phyloP scores from a whole-genome alignment of 768 basidiomycete species.

The Boletus rubroflammeus region DNA sequence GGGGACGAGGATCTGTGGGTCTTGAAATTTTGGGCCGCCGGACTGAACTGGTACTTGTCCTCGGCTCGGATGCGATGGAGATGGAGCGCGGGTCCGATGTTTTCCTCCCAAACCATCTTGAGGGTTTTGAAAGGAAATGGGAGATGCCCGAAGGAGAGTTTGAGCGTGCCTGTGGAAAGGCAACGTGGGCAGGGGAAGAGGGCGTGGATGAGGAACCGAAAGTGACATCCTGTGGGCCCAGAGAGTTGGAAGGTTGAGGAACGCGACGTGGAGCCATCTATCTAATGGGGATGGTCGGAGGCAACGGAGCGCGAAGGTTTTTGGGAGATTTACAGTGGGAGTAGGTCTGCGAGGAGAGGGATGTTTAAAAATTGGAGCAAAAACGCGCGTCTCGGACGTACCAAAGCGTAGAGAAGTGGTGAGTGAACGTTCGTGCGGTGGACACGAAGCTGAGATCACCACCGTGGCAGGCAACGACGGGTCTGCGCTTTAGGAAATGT shows the following conservation, averaged over 20 bases:
- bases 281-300: slow-evolving; percentile 16
- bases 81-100: slow-evolving; percentile 49
- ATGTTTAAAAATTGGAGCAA: neutral
- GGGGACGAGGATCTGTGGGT: slow-evolving; percentile 78
- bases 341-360: neutral
- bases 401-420: neutral
- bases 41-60: slow-evolving; percentile 45
- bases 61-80: slow-evolving; percentile 40
- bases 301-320: slow-evolving; percentile 14
- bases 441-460: slow-evolving; percentile 20
- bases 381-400: slow-evolving; percentile 12
- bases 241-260: slow-evolving; percentile 35
- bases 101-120: slow-evolving; percentile 69
- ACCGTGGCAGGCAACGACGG: neutral
- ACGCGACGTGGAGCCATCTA: slow-evolving; percentile 51
- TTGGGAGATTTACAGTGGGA: slow-evolving; percentile 1
- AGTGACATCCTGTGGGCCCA: slow-evolving; percentile 37
- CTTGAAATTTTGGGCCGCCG: slow-evolving; percentile 81
- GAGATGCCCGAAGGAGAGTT: slow-evolving; percentile 63
- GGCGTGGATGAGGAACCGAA: slow-evolving; percentile 19
- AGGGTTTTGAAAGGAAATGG: slow-evolving; percentile 61
- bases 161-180: slow-evolving; percentile 48
- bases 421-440: slow-evolving; percentile 10
- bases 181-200: slow-evolving; percentile 35
- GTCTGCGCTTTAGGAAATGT: slow-evolving; percentile 24